Conservation (phyloP, 2,329 filamentous ascomycete species). For the Aspergillus fructus region DNA sequence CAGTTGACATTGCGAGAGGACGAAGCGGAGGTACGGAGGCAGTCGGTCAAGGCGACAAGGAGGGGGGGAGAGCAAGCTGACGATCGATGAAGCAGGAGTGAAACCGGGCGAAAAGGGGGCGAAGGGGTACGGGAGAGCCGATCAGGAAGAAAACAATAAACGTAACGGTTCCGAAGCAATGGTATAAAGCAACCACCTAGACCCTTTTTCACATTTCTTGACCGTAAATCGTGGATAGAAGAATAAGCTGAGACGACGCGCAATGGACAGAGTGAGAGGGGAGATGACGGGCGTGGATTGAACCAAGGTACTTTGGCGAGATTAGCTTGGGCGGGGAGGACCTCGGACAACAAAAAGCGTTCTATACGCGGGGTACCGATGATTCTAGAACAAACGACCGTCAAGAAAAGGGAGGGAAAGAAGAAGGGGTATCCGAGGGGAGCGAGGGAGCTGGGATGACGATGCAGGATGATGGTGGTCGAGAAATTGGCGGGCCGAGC, state of each 20-base stretch:
- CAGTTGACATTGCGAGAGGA: slow-evolving; percentile 19
- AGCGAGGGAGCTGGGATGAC: slow-evolving; percentile 9
- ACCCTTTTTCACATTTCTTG: slow-evolving; percentile 17
- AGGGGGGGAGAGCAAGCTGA: slow-evolving; percentile 11
- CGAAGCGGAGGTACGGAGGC: slow-evolving; percentile 1
- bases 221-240: slow-evolving; percentile 4
- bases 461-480: slow-evolving; percentile 9
- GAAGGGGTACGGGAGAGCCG: slow-evolving; percentile 17
- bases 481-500: slow-evolving; percentile 8
- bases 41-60: slow-evolving; percentile 10
- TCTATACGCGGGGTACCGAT: not conserved
- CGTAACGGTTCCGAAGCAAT: slow-evolving; percentile 1
- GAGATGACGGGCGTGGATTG: slow-evolving; percentile 3
- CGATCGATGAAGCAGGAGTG: slow-evolving; percentile 14
- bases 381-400: not conserved
- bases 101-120: slow-evolving; percentile 14
- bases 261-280: not conserved
- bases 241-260: not conserved
- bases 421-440: not conserved
- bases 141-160: slow-evolving; percentile 14
- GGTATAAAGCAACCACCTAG: slow-evolving; percentile 3
- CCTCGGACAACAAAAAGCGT: not conserved
- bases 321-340: slow-evolving; percentile 1
- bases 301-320: not conserved
- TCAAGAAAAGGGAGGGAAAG: not conserved